Percentiles rank a stretch among this genome's conserved stretches.
These are phyloP conservation scores for Adenanthera pavonina DNA, from an alignment of 306 rosid genomes.

Conservation along the genomic window DNA sequence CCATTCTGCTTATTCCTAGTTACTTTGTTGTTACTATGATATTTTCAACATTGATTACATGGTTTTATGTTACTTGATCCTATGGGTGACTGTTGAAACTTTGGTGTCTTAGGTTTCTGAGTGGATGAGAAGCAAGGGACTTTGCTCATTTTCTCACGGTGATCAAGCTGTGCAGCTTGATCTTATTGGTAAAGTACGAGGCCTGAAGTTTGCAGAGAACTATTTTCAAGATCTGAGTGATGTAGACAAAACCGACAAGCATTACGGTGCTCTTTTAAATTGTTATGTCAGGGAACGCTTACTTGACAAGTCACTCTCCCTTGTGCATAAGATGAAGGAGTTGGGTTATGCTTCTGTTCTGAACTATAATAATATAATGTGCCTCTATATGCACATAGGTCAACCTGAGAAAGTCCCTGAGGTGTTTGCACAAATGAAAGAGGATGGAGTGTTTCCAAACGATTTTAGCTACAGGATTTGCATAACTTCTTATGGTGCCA, in stretches of 20 bases:
- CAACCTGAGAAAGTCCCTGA: conserved; percentile 66
- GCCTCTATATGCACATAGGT: conserved; percentile 51
- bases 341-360: conserved; percentile 62
- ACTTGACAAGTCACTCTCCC: conserved; percentile 66
- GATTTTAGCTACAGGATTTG: conserved; percentile 67
- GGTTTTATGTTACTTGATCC: neutral
- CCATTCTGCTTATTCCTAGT: conserved; percentile 5
- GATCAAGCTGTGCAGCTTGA: conserved; percentile 68
- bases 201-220: conserved; percentile 64
- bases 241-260: conserved; percentile 48
- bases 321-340: conserved; percentile 69
- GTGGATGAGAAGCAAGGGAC: conserved; percentile 65
- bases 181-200: conserved; percentile 67
- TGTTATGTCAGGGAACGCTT: conserved; percentile 74
- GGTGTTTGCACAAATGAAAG: conserved; percentile 61
- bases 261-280: conserved; percentile 69
- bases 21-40: neutral
- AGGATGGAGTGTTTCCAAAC: conserved; percentile 61
- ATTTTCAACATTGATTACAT: conserved; percentile 9
- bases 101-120: conserved; percentile 63
- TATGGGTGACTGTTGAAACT: conserved; percentile 2
- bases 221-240: conserved; percentile 62
- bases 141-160: conserved; percentile 44
- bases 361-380: conserved; percentile 66
- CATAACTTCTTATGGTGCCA: conserved; percentile 58